Evolutionary conservation across 2,329 filamentous ascomycete genomes (phyloP).

Genomic region (Aureobasidium vineae): DNA sequence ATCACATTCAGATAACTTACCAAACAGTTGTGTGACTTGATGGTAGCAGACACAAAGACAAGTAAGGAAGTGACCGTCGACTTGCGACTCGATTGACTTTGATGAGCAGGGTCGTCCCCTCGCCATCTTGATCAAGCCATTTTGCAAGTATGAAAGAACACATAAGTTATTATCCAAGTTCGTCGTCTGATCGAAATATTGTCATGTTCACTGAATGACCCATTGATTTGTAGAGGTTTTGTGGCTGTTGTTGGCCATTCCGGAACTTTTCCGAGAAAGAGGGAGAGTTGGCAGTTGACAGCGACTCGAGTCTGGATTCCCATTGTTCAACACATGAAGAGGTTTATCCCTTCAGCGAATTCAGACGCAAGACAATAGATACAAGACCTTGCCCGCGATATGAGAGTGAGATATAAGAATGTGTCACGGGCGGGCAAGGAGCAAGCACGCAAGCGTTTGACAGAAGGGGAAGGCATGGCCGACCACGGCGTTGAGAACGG

Average conservation of each 20-base stretch:
- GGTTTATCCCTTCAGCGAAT: not conserved
- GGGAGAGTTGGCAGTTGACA: too few species aligned
- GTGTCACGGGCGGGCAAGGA: not conserved
- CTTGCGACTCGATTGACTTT: not conserved
- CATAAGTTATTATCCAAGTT: not conserved
- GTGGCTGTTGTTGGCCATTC: not conserved
- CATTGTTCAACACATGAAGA: not conserved
- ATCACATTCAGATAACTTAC: not conserved
- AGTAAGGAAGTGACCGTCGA: not conserved
- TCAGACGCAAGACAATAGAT: not conserved
- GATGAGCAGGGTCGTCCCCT: not conserved
- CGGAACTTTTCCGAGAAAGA: too few species aligned
- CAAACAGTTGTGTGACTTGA: not conserved
- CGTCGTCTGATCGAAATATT: too few species aligned
- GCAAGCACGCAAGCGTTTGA: slow-evolving; percentile 19
- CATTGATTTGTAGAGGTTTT: not conserved
- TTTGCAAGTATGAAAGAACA: not conserved
- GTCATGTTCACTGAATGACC: too few species aligned
- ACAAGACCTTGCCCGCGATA: not conserved
- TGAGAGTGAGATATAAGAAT: not conserved
- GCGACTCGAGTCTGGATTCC: not conserved
- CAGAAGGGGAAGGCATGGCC: slow-evolving; percentile 16
- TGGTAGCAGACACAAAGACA: not conserved
- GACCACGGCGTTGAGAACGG: slow-evolving; percentile 23
- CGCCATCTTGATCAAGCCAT: not conserved